A percentile compares a stretch with the other conserved stretches of the same genome.
Conservation (phyloP, 192 early-diverging fungal genomes). For the Allomyces javanicus region DNA sequence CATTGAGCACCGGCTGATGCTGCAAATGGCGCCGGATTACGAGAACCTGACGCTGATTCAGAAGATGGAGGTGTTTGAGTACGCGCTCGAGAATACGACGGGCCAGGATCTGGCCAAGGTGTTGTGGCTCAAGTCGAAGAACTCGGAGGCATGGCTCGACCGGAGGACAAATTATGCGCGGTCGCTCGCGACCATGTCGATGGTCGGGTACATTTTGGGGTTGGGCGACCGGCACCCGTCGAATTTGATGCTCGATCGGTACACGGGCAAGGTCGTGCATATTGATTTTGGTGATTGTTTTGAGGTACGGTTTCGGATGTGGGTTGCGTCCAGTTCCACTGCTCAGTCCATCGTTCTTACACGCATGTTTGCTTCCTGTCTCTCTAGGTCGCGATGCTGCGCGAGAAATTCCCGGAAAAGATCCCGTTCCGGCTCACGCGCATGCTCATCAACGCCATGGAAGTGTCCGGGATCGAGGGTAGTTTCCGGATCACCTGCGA, state of each 20-base stretch:
- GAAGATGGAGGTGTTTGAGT: constrained; percentile 90
- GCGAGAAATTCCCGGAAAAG: constrained; percentile 90
- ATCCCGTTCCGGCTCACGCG: constrained; percentile 97
- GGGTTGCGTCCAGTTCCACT: not conserved
- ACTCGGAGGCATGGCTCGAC: constrained; percentile 90
- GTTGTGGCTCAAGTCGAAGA: constrained; percentile 84
- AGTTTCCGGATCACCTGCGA: constrained; percentile 89
- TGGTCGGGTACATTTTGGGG: constrained; percentile 96
- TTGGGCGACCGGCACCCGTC: constrained; percentile 91
- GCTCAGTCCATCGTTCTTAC: not conserved
- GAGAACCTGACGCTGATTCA: constrained; percentile 52
- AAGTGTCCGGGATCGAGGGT: constrained; percentile 88
- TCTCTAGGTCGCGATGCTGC: constrained; percentile 69
- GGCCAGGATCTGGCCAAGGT: constrained; percentile 84
- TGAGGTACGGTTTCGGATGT: constrained; percentile 31
- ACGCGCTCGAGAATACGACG: constrained; percentile 67
- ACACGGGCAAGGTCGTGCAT: constrained; percentile 82
- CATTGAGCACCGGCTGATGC: constrained; percentile 72
- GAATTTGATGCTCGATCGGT: constrained; percentile 77
- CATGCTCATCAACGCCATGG: constrained; percentile 97
- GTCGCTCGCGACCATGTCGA: constrained; percentile 90
- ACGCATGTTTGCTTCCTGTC: not conserved
- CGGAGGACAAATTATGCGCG: constrained; percentile 85
- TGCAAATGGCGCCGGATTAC: constrained; percentile 30
- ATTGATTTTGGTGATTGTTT: constrained; percentile 98